Conservation (phyloP, 2,329 filamentous ascomycete genomes). For the Esteya vermicola region DNA sequence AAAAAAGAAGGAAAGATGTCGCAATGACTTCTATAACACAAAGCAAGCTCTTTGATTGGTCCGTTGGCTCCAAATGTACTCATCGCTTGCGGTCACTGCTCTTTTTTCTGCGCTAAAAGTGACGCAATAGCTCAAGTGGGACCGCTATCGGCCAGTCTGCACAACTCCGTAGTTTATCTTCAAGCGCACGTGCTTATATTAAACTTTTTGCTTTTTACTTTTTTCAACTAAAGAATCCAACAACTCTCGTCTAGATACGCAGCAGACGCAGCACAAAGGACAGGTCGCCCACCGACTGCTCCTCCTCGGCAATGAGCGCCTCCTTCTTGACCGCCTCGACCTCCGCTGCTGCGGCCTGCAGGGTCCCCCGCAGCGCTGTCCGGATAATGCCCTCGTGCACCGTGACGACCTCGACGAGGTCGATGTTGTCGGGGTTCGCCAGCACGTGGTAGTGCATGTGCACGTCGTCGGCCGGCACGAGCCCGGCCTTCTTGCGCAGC, state of each 20-base stretch:
- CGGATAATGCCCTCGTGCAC: conserved; percentile 55
- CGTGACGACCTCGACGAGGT: conserved; percentile 55
- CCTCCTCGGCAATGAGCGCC: conserved; percentile 61
- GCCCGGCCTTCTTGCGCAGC: conserved; percentile 81
- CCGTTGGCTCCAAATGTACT: no score
- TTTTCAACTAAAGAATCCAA: no score
- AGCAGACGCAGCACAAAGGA: conserved; percentile 11
- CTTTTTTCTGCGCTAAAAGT: conserved; percentile 6
- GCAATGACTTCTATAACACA: not conserved
- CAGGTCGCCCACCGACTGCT: conserved; percentile 33
- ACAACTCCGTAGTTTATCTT: no score
- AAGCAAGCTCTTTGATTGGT: not conserved
- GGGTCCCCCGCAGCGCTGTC: conserved; percentile 61
- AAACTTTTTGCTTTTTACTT: no score
- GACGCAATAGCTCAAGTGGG: conserved; percentile 10
- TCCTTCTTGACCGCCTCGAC: conserved; percentile 40
- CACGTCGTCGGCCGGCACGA: conserved; percentile 85
- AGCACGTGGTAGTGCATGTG: conserved; percentile 85
- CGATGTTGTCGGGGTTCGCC: conserved; percentile 63
- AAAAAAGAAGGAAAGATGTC: not conserved
- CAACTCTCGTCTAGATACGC: no score
- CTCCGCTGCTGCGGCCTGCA: conserved; percentile 47
- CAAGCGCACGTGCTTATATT: no score
- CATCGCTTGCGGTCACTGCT: not conserved
- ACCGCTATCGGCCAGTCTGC: not conserved